Evolutionary conservation across 306 rosid species (phyloP), one percentile per base, ranked within the genome.

Genomic region (Corylus heterophylla): DNA sequence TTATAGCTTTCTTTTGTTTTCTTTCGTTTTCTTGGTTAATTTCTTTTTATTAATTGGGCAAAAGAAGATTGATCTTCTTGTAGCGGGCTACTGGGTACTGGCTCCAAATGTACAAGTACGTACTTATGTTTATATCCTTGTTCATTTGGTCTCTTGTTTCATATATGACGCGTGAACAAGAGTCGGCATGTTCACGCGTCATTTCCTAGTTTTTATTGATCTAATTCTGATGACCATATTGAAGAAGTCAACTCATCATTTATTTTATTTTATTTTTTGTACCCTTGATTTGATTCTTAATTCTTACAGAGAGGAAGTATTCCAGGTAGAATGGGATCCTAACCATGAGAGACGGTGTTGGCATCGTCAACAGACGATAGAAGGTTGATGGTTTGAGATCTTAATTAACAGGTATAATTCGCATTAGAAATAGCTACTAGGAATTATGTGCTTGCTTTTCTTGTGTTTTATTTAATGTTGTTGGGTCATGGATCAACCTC

Each of bases 241-340:
- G 22, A 69, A 22, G 25, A 22, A 71, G 20, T 31, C 37, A 7
- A 59, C 37, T 37, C 45, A 45, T 68, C 17, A 66, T 31, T 42
- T 22, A 22, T 22, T 22, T 22, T 22, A 22, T 22, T 22, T 22
- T 22, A 22, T 48, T 22, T 18, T 42, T 45, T 59, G 63, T 68
- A 9, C 75, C 35, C 74, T 69, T 39, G 8, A 44, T 79, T 11
- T 79, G 54, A 73, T 74, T 51, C 25, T 22, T 22, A 22, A 22
- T 22, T 22, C 48, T 59, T 69, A 71, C 84, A 93, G 99, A 75
- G 99, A 95, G 80, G 98, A 93, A 76, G 99, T 95, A 14, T 93
- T 84, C 86, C 98, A 95, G 90, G 97, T 95, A 44, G 99, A 95
- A 80, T 95, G 99, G 98, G 99, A 95, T 87, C 99, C 98, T 17